Evolutionary conservation across 2,329 filamentous ascomycete species (phyloP).

Genomic region (Diaporthe citrichinensis): DNA sequence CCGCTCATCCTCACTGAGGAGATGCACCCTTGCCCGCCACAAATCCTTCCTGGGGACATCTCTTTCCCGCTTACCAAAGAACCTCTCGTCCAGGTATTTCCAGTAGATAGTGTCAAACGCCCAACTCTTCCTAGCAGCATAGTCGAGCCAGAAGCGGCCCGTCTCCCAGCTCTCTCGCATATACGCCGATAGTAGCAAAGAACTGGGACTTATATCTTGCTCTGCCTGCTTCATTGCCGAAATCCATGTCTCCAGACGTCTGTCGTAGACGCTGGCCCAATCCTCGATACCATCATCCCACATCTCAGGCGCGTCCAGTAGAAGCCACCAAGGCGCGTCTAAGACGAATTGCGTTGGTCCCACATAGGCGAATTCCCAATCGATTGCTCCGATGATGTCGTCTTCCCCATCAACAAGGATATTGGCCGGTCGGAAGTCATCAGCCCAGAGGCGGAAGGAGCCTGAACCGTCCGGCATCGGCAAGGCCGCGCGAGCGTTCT

Average conservation of each 20-base stretch:
- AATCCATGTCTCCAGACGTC: constrained; percentile 52
- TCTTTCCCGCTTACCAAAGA: constrained; percentile 37
- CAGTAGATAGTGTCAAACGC: constrained; percentile 42
- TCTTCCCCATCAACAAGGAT: constrained; percentile 50
- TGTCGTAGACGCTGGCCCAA: constrained; percentile 52
- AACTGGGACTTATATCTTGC: neutral
- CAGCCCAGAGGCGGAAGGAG: constrained; percentile 49
- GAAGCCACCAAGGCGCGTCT: constrained; percentile 54
- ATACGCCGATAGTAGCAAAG: constrained; percentile 43
- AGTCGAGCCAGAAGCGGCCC: constrained; percentile 42
- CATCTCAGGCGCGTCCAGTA: constrained; percentile 50
- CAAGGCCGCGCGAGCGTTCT: constrained; percentile 16
- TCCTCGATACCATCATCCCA: constrained; percentile 50
- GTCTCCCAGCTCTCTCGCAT: constrained; percentile 44
- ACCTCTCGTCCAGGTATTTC: constrained; percentile 42
- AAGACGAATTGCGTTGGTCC: constrained; percentile 50
- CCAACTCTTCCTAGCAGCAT: constrained; percentile 42
- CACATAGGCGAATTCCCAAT: constrained; percentile 57
- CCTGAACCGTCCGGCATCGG: constrained; percentile 33
- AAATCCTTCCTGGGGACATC: constrained; percentile 35
- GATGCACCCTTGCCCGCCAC: constrained; percentile 44
- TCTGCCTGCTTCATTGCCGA: constrained; percentile 51
- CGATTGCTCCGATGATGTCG: constrained; percentile 52
- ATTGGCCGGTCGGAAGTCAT: constrained; percentile 53
- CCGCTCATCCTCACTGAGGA: constrained; percentile 43